Evolutionary conservation across 495 filamentous ascomycete genomes (phyloP).

Genomic region (Hypoxylon cercidicola): DNA sequence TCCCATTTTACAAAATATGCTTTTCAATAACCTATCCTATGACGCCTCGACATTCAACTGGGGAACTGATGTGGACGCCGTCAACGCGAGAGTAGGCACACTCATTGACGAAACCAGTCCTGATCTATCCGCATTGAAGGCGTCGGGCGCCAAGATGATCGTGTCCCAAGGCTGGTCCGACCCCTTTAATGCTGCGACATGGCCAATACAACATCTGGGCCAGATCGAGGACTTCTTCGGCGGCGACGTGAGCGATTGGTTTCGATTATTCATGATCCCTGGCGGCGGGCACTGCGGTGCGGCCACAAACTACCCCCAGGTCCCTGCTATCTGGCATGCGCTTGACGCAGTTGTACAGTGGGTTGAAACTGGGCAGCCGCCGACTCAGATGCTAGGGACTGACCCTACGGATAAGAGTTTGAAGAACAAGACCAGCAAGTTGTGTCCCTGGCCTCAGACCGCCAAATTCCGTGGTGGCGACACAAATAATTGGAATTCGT

Average conservation of each 20-base stretch:
- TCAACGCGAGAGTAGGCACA: constrained; percentile 45
- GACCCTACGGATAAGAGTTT: constrained; percentile 39
- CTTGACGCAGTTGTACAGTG: constrained; percentile 45
- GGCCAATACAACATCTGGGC: constrained; percentile 56
- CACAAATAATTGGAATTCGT: constrained; percentile 38
- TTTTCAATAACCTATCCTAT: constrained; percentile 59
- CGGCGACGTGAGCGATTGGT: constrained; percentile 48
- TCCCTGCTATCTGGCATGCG: constrained; percentile 49
- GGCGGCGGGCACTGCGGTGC: constrained; percentile 56
- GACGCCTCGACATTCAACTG: constrained; percentile 53
- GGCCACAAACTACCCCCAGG: constrained; percentile 45
- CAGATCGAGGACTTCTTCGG: constrained; percentile 46
- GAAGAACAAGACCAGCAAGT: constrained; percentile 46
- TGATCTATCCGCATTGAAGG: constrained; percentile 47
- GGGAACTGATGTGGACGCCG: constrained; percentile 47
- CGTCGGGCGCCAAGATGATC: constrained; percentile 52
- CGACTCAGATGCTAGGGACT: constrained; percentile 42
- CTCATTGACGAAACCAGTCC: constrained; percentile 53
- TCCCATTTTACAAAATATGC: constrained; percentile 62
- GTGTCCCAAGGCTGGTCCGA: constrained; percentile 55
- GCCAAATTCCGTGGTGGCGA: constrained; percentile 41
- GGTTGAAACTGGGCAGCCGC: constrained; percentile 45
- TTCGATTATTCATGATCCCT: constrained; percentile 52
- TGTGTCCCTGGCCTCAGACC: constrained; percentile 53
- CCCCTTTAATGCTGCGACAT: constrained; percentile 51